Conservation (phyloP, 2,329 filamentous ascomycete species). For the Exophiala sp. region DNA sequence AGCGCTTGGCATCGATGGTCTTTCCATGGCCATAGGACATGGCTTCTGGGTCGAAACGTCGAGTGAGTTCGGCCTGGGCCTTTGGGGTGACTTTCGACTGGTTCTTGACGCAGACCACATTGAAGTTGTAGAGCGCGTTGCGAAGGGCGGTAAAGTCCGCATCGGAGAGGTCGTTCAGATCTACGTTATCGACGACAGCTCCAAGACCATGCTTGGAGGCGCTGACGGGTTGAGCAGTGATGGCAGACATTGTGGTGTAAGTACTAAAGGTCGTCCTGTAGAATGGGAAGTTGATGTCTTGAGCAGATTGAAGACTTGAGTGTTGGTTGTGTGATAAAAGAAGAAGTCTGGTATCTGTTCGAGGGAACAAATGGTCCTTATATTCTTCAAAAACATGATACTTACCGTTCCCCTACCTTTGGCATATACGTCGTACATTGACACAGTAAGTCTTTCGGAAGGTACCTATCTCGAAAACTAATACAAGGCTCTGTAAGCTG, state of each 20-base stretch:
- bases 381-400: not conserved
- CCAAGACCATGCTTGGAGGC: slow-evolving; percentile 51
- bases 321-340: not conserved
- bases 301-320: not conserved
- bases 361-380: not conserved
- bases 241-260: slow-evolving; percentile 13
- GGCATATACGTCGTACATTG: slow-evolving; percentile 9
- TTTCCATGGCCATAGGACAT: slow-evolving; percentile 72
- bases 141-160: slow-evolving; percentile 62
- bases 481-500: too few relatives aligned
- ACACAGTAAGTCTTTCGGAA: not conserved
- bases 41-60: slow-evolving; percentile 65
- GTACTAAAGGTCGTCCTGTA: not conserved
- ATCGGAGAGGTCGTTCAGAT: slow-evolving; percentile 62
- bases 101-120: slow-evolving; percentile 68
- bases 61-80: slow-evolving; percentile 71
- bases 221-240: slow-evolving; percentile 17
- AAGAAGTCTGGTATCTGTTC: not conserved
- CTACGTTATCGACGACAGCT: slow-evolving; percentile 55
- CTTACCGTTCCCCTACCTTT: not conserved
- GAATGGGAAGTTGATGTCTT: not conserved
- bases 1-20: slow-evolving; percentile 63
- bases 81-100: slow-evolving; percentile 62
- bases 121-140: slow-evolving; percentile 63
- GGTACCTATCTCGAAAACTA: slow-evolving; percentile 4